phyloP scores from a whole-genome alignment of 2,329 filamentous ascomycete genomes.

The Didymella segeticola region DNA sequence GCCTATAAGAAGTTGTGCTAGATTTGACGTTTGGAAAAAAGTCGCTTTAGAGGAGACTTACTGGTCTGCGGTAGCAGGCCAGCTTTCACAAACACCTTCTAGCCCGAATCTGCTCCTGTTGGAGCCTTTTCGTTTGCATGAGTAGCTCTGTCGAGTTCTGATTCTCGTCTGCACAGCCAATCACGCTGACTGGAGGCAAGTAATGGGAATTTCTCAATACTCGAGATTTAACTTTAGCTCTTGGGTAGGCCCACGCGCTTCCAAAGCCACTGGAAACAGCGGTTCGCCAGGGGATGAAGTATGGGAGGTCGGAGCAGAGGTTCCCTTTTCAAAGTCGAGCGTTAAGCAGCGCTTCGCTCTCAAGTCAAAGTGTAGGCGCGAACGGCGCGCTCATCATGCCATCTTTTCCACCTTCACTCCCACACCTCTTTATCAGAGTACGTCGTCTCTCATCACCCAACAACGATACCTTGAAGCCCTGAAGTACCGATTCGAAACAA shows the following conservation, averaged over 20 bases:
- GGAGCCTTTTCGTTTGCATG: too few species aligned
- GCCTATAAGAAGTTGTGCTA: slow-evolving; percentile 37
- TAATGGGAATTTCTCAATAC: too few species aligned
- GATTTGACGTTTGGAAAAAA: background rate
- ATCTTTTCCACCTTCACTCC: background rate
- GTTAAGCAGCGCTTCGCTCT: background rate
- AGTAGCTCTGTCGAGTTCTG: too few species aligned
- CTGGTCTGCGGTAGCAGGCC: background rate
- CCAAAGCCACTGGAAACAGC: background rate
- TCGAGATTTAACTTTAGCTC: too few species aligned
- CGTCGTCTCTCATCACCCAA: background rate
- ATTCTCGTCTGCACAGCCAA: too few species aligned
- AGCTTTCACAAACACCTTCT: background rate
- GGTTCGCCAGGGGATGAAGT: background rate
- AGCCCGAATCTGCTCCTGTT: too few species aligned
- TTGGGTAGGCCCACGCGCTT: too few species aligned
- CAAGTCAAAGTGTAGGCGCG: background rate
- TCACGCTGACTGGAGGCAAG: too few species aligned
- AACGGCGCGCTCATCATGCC: background rate
- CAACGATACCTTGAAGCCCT: background rate
- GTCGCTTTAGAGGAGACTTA: background rate
- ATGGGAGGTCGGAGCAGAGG: background rate
- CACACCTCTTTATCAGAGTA: background rate
- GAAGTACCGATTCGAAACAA: slow-evolving; percentile 7
- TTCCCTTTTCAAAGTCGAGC: background rate